Evolutionary conservation across 179 eudicot genomes (phyloP).

Genomic region (Heliamphora pulchella): DNA sequence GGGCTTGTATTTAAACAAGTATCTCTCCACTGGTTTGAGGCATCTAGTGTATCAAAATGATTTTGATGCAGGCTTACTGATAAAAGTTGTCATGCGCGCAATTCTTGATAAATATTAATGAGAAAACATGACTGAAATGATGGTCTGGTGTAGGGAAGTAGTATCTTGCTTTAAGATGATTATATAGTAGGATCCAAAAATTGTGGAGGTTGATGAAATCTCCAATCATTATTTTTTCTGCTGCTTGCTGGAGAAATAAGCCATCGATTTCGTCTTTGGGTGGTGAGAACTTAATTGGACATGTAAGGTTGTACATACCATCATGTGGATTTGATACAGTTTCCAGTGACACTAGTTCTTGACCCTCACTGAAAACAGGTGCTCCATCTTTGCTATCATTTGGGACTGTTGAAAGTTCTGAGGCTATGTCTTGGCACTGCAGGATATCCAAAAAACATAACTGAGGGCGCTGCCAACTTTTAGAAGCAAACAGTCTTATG

Average conservation of each 20-base stretch:
- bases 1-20: background rate
- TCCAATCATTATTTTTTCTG: background rate
- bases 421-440: constrained; percentile 32
- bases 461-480: constrained; percentile 7
- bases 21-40: background rate
- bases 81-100: background rate
- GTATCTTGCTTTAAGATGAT: background rate
- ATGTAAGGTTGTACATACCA: constrained; percentile 14
- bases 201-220: background rate
- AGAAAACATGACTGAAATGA: background rate
- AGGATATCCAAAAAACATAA: constrained; percentile 10
- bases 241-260: background rate
- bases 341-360: constrained; percentile 25
- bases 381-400: constrained; percentile 24
- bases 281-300: background rate
- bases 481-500: background rate
- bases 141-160: background rate
- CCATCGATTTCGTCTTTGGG: background rate
- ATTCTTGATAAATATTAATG: background rate
- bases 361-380: constrained; percentile 20
- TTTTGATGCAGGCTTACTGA: background rate
- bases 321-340: constrained; percentile 22
- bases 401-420: constrained; percentile 1
- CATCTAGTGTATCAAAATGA: background rate
- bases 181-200: background rate